phyloP scores from a whole-genome alignment of 2,329 filamentous ascomycete species.

The Pseudogymnoascus sp. region DNA sequence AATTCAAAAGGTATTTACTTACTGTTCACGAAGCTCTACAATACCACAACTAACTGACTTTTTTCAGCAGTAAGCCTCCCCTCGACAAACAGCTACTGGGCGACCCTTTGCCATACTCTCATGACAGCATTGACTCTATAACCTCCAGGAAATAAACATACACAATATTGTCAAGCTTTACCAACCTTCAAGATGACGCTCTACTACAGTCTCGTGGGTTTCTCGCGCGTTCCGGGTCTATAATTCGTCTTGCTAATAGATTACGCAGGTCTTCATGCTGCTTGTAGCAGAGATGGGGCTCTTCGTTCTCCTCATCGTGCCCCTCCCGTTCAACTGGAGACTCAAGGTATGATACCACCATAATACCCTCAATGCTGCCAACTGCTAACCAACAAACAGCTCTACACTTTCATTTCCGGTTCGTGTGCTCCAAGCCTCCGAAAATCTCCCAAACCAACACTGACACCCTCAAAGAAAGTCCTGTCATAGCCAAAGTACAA shows the following conservation, averaged over 20 bases:
- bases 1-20: conserved; percentile 3
- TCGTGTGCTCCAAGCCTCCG: conserved; percentile 12
- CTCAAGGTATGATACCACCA: conserved; percentile 51
- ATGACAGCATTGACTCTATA: conserved; percentile 6
- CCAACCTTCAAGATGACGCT: conserved; percentile 37
- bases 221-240: neutral
- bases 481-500: conserved; percentile 78
- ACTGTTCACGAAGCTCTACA: neutral
- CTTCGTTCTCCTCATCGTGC: conserved; percentile 73
- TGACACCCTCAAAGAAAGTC: conserved; percentile 23
- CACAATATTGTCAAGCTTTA: conserved; percentile 8
- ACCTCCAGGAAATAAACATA: conserved; percentile 5
- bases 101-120: neutral
- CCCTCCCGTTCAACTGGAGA: conserved; percentile 78
- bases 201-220: conserved; percentile 42
- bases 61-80: neutral
- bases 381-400: neutral
- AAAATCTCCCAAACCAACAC: conserved; percentile 15
- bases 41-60: neutral
- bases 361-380: neutral
- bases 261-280: conserved; percentile 66
- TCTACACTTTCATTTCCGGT: conserved; percentile 12
- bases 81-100: neutral
- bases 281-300: conserved; percentile 76
- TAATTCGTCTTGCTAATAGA: conserved; percentile 13